Base-by-base conservation (phyloP, 2,329 filamentous ascomycete species). In the Alternaria alternata region DNA sequence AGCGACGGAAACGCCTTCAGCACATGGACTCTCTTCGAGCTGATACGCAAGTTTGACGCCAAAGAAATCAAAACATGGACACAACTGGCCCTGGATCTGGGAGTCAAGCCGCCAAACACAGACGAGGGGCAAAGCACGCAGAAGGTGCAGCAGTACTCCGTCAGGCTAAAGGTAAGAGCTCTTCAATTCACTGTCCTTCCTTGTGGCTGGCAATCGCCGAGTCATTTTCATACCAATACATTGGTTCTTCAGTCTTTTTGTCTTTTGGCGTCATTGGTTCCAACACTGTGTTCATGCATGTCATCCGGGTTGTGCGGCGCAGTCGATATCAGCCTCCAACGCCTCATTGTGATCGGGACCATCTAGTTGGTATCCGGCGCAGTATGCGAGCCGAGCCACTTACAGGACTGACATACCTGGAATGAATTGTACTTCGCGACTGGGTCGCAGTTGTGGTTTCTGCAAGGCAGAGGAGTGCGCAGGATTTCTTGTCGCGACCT, bases 51-150 rank as follows among this genome's bases (percentile, higher is more conserved):
- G 76, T 87, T 96, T 53, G 91, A 96, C 66, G 81, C 83, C 22
- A 94, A 92, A 73, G 92, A 96, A 72, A 89, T 97, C 76, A 95
- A 94, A 79, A 97, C 93, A 0, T 97, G 94, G 94, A 92, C 91
- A 41, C 92, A 97, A 75, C 77, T 97, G 67, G 94, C 92, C 0
- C 86, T 94, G 54, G 90, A 91, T 70, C 82, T 97, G n/a, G 94
- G 94, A 9, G 94, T 97, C 16, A 92, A 96, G 72, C 90, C 91
- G 3, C 93, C 93, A 2, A 90, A 92, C 61, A 83, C 88, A 24
- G 88, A 91, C 60, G 95, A 94, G 76, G 91, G 92, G 26, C 91
- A 96, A 80, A 96, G 93, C 76, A 89, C 91, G 2, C 94, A 97
- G 75, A 97, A 97, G 78, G 91, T 97, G 59, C 93, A 96, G 76